Conservation (phyloP, 148 eudicot genomes). For the Amaranthus hypochondriacus region DNA sequence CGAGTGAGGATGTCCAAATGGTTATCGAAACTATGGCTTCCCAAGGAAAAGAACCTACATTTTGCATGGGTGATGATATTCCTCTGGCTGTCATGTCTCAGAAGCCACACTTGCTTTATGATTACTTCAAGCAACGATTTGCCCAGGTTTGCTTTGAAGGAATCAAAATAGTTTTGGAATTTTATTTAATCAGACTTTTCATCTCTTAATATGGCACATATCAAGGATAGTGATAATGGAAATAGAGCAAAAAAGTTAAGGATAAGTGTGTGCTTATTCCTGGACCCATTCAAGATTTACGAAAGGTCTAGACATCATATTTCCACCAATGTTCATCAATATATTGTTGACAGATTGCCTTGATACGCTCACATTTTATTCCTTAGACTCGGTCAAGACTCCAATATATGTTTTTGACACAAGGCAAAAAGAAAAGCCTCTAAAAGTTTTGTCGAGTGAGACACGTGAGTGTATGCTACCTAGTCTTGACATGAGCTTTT, state of each 20-base stretch:
- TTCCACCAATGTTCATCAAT: no score
- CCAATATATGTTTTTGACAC: no score
- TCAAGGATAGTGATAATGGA: not conserved
- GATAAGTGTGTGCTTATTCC: no score
- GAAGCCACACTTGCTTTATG: slow-evolving; percentile 84
- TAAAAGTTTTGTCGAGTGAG: no score
- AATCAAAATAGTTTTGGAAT: not conserved
- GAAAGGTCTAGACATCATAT: no score
- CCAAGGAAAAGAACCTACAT: slow-evolving; percentile 98
- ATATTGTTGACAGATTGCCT: no score
- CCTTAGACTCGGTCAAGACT: no score
- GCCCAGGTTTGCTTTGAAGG: slow-evolving; percentile 63
- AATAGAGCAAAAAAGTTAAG: not conserved
- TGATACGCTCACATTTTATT: no score
- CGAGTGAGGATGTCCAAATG: slow-evolving; percentile 99
- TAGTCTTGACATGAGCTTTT: no score
- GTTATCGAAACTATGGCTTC: slow-evolving; percentile 96
- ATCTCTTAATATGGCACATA: not conserved
- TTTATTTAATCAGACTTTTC: not conserved
- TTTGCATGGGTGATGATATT: slow-evolving; percentile 98
- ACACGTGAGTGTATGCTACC: no score
- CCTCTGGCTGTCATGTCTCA: slow-evolving; percentile 86
- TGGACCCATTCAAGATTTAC: no score
- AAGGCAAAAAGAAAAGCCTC: no score
- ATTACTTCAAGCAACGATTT: slow-evolving; percentile 97